Evolutionary conservation across 179 eudicot species (phyloP).

Genomic region (Actinidia chinensis): DNA sequence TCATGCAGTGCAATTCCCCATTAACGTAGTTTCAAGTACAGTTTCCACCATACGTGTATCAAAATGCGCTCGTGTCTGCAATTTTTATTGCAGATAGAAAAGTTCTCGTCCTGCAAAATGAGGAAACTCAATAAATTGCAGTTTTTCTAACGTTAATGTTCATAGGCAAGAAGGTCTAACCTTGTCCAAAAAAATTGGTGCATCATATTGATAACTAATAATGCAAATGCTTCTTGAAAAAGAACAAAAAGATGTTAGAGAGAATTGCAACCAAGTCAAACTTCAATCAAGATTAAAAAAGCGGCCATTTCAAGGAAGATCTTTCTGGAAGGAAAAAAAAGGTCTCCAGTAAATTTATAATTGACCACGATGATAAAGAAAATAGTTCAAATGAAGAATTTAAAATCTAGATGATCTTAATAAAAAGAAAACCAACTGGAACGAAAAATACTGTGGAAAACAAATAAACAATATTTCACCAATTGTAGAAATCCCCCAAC

Average conservation of each 20-base stretch:
- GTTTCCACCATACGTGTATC: neutral
- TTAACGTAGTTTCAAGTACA: neutral
- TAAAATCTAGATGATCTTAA: neutral
- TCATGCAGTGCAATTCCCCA: neutral
- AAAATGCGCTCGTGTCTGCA: neutral
- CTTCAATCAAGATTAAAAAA: neutral
- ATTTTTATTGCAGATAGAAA: neutral
- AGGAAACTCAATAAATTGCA: neutral
- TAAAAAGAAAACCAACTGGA: conserved; percentile 2
- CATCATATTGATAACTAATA: neutral
- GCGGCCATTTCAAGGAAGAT: neutral
- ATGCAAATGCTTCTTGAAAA: neutral
- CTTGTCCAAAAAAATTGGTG: neutral
- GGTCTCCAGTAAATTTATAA: neutral
- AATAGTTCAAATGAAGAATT: neutral
- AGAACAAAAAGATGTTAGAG: too few species aligned
- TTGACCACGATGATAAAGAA: neutral
- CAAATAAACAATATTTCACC: neutral
- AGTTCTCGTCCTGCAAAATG: neutral
- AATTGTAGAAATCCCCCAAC: too few species aligned
- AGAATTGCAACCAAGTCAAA: neutral
- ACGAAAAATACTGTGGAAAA: neutral
- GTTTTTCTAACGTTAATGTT: neutral
- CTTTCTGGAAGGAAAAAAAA: neutral
- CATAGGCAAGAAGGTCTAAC: neutral